These are phyloP conservation scores for Prunus fruticosa DNA, from an alignment of 306 rosid genomes.

Conservation along the genomic window DNA sequence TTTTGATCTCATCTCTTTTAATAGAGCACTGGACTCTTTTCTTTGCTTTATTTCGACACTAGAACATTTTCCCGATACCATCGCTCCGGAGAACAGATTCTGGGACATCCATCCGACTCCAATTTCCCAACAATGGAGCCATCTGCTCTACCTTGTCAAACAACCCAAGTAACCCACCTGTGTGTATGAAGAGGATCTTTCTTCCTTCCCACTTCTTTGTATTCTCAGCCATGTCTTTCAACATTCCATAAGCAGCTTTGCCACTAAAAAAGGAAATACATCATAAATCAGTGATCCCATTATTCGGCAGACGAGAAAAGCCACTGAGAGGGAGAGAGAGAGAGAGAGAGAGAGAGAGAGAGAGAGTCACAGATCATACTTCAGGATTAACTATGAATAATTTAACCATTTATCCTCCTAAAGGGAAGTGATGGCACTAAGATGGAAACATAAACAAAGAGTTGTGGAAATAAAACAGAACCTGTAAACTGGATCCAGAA, in stretches of 20 bases:
- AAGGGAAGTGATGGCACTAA: neutral
- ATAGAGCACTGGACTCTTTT: neutral
- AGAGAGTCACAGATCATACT: no score
- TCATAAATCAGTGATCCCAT: conserved; percentile 3
- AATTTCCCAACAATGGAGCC: conserved; percentile 60
- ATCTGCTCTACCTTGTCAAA: conserved; percentile 82
- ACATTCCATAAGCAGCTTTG: conserved; percentile 73
- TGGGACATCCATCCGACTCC: conserved; percentile 70
- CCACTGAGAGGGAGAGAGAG: no score
- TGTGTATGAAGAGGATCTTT: conserved; percentile 83
- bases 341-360: no score
- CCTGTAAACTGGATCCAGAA: conserved; percentile 97
- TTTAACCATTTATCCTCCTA: no score
- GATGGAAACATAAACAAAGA: neutral
- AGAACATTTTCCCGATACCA: conserved; percentile 83
- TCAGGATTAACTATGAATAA: no score
- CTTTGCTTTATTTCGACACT: conserved; percentile 2
- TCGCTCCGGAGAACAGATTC: conserved; percentile 71
- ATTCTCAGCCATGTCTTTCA: conserved; percentile 69
- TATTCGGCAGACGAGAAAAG: neutral
- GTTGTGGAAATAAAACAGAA: conserved; percentile 8
- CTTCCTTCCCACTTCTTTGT: conserved; percentile 96
- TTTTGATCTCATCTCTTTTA: neutral
- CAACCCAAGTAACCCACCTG: conserved; percentile 91
- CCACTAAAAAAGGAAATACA: conserved; percentile 50